Conservation (phyloP, 306 rosid species). For the Alnus rubra region DNA sequence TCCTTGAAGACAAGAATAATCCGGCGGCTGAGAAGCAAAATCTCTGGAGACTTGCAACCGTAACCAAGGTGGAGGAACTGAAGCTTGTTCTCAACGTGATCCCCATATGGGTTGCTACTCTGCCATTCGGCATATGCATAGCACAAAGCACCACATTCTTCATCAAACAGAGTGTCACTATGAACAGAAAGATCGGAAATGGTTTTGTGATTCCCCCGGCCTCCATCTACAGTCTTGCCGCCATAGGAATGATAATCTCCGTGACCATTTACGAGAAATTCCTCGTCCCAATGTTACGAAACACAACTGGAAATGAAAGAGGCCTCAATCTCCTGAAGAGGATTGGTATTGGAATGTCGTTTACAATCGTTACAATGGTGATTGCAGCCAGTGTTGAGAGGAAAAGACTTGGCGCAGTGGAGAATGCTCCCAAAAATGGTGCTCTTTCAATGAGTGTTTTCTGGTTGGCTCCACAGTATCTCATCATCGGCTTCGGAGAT, state of each 20-base stretch:
- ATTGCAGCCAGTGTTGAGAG: conserved; percentile 68
- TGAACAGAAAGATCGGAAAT: conserved; percentile 45
- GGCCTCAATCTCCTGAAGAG: conserved; percentile 90
- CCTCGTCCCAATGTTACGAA: conserved; percentile 61
- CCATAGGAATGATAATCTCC: conserved; percentile 71
- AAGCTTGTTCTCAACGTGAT: conserved; percentile 81
- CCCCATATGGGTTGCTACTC: conserved; percentile 76
- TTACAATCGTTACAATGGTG: conserved; percentile 54
- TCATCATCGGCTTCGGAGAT: conserved; percentile 86
- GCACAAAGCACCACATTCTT: conserved; percentile 88
- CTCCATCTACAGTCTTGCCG: conserved; percentile 62
- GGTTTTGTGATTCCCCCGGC: conserved; percentile 73
- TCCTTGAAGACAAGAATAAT: conserved; percentile 39
- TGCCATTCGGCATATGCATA: conserved; percentile 71
- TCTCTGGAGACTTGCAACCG: conserved; percentile 71
- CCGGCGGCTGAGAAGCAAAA: conserved; percentile 42
- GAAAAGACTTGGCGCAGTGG: conserved; percentile 47
- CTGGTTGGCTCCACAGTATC: conserved; percentile 83
- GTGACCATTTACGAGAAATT: conserved; percentile 71
- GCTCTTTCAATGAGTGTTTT: conserved; percentile 63
- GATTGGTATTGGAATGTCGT: conserved; percentile 82
- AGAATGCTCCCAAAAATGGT: conserved; percentile 30
- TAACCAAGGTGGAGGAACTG: conserved; percentile 81
- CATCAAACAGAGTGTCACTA: conserved; percentile 64
- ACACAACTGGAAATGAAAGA: conserved; percentile 66